These are phyloP conservation scores for Dalechampia spathulata DNA, from an alignment of 441 rosid genomes.

Conservation along the genomic window DNA sequence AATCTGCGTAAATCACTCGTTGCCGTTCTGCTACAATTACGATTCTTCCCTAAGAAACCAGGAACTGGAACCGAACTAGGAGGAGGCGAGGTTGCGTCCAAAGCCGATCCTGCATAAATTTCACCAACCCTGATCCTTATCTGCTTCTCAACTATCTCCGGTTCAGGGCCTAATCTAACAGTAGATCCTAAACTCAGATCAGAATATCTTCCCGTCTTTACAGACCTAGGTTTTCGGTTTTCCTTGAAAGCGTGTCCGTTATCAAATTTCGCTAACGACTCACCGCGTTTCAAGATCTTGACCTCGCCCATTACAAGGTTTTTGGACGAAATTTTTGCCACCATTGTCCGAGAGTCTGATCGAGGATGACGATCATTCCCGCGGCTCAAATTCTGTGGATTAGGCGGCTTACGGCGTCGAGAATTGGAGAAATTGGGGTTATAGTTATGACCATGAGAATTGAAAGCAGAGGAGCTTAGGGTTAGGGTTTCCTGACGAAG, in stretches of 20 bases:
- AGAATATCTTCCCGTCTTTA: conserved; percentile 5
- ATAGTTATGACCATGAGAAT: not conserved
- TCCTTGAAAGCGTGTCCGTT: not conserved
- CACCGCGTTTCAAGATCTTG: conserved; percentile 67
- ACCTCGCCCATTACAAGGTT: conserved; percentile 51
- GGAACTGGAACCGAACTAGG: conserved; percentile 61
- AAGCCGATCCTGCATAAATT: conserved; percentile 31
- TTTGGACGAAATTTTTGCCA: conserved; percentile 24
- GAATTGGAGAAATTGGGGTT: conserved; percentile 5
- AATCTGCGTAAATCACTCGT: conserved; percentile 18
- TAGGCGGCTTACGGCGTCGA: conserved; percentile 24
- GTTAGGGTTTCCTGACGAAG: conserved; percentile 15
- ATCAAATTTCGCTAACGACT: conserved; percentile 22
- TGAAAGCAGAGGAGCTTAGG: not conserved
- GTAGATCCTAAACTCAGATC: conserved; percentile 39
- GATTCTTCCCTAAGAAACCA: conserved; percentile 32
- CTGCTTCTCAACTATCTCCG: conserved; percentile 30
- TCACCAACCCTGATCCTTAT: conserved; percentile 19
- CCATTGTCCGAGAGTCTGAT: conserved; percentile 15
- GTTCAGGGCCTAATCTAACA: conserved; percentile 45
- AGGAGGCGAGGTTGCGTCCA: conserved; percentile 38
- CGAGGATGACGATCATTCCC: not conserved
- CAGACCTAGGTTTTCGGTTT: conserved; percentile 1
- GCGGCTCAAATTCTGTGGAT: not conserved
- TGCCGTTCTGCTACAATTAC: conserved; percentile 14